Base-by-base conservation (phyloP, 139 green algal species). In the Ulvella scutata region DNA sequence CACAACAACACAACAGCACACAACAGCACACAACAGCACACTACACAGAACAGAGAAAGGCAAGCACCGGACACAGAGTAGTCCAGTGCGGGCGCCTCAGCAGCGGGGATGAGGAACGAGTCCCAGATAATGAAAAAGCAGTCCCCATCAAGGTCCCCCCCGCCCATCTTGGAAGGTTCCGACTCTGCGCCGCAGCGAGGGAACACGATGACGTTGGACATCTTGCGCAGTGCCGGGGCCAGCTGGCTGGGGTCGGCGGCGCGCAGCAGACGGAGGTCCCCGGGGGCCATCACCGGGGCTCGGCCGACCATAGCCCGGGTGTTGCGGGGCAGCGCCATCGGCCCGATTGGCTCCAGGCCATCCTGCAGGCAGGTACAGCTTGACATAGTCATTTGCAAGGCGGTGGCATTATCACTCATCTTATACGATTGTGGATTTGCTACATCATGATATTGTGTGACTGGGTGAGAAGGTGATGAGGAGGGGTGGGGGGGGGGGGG, bases 141-240 rank as follows among this genome's bases (percentile, higher is more conserved):
- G n/a, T 85, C 80, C 17, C 80, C 80, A 38, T 85, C 80, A 37
- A 85, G 43, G 59, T 85, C 80, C 10, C 61, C 43, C 0, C 80
- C 80, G 2, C 74, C 81, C 21, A 39, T 72, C 76, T 85, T 76
- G 34, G 78, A 43, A 6, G 80, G 62, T 20, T 84, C 74, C 10
- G 80, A 59, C 44, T 74, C 74, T 37, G 21, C 7, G 7, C 80
- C 80, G 6, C 23, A 37, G n/a, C 72, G 34, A 10, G 80, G 80
- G 21, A 85, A 79, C 6, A 85, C 79, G 33, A 85, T 31, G 1
- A 75, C 82, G 61, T 85, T 76, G 0, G 73, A 35, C 0, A 83
- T 43, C 9, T n/a, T 26, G 13, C n/a, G 31, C 9, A 67, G 51
- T 26, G 51, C 51, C 9, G 51, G 9, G 51, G 51, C 6, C 51